These are phyloP conservation scores for Lichtheimia hyalospora DNA, from an alignment of 371 early-diverging fungal genomes.

Conservation along the genomic window DNA sequence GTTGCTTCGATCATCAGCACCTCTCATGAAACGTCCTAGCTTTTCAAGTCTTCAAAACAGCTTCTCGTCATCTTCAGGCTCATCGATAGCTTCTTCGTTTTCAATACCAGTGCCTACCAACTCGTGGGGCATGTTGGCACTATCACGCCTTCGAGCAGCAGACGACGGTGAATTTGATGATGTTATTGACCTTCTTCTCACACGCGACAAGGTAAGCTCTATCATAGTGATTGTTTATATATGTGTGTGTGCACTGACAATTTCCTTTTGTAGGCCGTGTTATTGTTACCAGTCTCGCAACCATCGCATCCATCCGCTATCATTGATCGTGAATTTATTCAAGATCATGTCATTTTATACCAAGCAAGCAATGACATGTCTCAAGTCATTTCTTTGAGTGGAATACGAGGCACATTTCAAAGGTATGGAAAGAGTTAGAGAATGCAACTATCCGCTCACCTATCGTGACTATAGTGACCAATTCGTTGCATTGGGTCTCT, in stretches of 20 bases:
- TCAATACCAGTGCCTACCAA: conserved; percentile 53
- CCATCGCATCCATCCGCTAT: conserved; percentile 45
- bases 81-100: conserved; percentile 22
- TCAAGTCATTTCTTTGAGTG: conserved; percentile 39
- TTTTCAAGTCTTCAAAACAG: conserved; percentile 23
- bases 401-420: conserved; percentile 45
- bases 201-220: neutral
- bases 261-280: conserved; percentile 24
- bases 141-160: conserved; percentile 31
- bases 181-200: conserved; percentile 28
- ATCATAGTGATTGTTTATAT: neutral
- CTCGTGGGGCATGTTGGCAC: conserved; percentile 49
- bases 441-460: neutral
- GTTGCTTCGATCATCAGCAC: conserved; percentile 10
- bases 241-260: neutral
- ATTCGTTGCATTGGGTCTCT: conserved; percentile 30
- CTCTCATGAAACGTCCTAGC: conserved; percentile 19
- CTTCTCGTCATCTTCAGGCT: conserved; percentile 18
- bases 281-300: conserved; percentile 46
- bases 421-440: conserved; percentile 1
- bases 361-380: conserved; percentile 18
- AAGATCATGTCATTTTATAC: conserved; percentile 46
- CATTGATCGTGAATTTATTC: conserved; percentile 48
- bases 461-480: conserved; percentile 20
- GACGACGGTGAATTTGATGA: conserved; percentile 40